Percentiles rank a stretch among this genome's conserved stretches.
Conservation (phyloP, 2,329 filamentous ascomycete species). For the Myrmaecium sp. region DNA sequence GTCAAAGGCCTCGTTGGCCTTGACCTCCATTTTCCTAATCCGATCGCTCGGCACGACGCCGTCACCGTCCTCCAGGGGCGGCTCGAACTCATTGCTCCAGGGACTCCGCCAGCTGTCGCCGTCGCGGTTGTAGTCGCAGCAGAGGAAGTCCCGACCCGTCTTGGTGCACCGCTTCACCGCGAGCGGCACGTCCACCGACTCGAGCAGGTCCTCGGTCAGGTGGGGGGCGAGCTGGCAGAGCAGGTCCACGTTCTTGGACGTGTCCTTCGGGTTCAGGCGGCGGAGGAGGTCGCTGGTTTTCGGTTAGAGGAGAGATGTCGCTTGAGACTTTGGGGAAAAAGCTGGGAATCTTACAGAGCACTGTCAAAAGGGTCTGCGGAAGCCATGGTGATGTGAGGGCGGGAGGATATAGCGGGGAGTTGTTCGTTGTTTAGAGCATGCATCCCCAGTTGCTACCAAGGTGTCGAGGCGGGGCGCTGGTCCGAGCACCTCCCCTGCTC, state of each 20-base stretch:
- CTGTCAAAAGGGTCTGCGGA: conserved; percentile 55
- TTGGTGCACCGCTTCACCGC: conserved; percentile 71
- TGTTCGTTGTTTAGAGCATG: too few species aligned
- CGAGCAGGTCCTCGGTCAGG: conserved; percentile 92
- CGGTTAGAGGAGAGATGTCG: conserved; percentile 4
- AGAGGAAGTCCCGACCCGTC: conserved; percentile 84
- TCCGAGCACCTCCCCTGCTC: too few species aligned
- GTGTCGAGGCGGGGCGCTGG: too few species aligned
- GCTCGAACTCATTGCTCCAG: conserved; percentile 99
- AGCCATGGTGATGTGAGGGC: conserved; percentile 32
- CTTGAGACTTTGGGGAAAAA: conserved; percentile 8
- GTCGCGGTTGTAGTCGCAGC: conserved; percentile 99
- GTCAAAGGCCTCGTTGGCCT: conserved; percentile 91
- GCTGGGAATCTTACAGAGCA: conserved; percentile 45
- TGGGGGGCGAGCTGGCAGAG: conserved; percentile 81
- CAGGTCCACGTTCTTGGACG: conserved; percentile 68
- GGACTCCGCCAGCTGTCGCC: conserved; percentile 94
- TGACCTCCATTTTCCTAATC: conserved; percentile 83
- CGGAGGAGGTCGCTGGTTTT: conserved; percentile 77
- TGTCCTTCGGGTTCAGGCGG: conserved; percentile 88
- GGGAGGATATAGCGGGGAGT: too few species aligned
- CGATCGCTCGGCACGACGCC: conserved; percentile 79
- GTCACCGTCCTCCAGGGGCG: conserved; percentile 59
- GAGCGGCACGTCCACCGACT: conserved; percentile 91
- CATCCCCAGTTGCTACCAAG: too few species aligned